Evolutionary conservation across 371 early-diverging fungal genomes (phyloP).

Genomic region (Mucor indicus): DNA sequence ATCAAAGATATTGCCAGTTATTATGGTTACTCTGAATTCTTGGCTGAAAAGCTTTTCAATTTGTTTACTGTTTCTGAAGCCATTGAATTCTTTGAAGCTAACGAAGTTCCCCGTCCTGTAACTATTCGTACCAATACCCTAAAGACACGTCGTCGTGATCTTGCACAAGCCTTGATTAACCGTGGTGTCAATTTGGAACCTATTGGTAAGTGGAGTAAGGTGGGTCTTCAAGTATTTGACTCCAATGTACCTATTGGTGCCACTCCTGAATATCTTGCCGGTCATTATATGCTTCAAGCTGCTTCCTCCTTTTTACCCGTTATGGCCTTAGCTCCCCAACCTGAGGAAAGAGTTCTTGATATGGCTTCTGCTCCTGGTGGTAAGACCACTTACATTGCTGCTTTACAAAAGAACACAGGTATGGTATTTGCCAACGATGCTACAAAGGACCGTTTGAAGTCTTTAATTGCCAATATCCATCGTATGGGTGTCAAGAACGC

Average conservation of each 20-base stretch:
- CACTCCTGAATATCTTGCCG: constrained; percentile 99
- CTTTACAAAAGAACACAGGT: constrained; percentile 98
- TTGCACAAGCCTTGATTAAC: constrained; percentile 92
- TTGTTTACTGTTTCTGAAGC: constrained; percentile 90
- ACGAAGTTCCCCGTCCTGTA: constrained; percentile 96
- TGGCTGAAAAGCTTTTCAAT: constrained; percentile 90
- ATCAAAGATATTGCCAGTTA: constrained; percentile 84
- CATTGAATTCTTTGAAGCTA: constrained; percentile 98
- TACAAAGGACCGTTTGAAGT: constrained; percentile 89
- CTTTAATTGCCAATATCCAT: constrained; percentile 93
- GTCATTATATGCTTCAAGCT: constrained; percentile 99
- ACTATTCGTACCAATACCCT: constrained; percentile 98
- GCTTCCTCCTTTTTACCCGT: constrained; percentile 98
- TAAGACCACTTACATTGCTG: constrained; percentile 95
- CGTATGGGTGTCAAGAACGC: constrained; percentile 95
- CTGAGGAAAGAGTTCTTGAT: constrained; percentile 94
- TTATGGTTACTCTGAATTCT: constrained; percentile 95
- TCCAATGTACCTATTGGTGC: constrained; percentile 93
- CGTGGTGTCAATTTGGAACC: constrained; percentile 98
- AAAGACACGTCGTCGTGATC: constrained; percentile 90
- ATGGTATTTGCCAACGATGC: constrained; percentile 98
- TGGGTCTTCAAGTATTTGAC: constrained; percentile 90
- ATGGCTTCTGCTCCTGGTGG: constrained; percentile 99
- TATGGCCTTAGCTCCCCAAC: constrained; percentile 94
- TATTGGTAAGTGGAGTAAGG: constrained; percentile 93